Base-by-base conservation (phyloP, 306 rosid species). In the Cercis canadensis region DNA sequence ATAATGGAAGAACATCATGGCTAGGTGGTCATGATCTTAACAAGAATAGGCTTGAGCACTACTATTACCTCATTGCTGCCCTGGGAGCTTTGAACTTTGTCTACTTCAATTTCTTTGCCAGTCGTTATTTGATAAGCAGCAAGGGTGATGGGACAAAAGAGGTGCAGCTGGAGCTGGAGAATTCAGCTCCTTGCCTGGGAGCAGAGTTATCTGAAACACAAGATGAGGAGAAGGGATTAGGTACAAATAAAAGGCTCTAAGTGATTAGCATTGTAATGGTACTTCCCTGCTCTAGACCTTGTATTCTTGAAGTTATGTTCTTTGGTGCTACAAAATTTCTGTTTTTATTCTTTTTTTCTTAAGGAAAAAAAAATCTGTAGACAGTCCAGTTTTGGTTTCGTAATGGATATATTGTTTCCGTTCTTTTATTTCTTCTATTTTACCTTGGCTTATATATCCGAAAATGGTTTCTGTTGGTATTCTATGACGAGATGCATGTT, bases 21-120 rank as follows among this genome's bases (percentile, higher is more conserved):
- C 24, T 90, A 14, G 96, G 88, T 0, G 87, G 88, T 34, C 85
- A 82, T 12, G 96, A 88, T 67, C 83, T 87, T 0, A 92, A 92
- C 75, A 33, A 67, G 9, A 81, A 62, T 37, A 83, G 67, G 74
- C 87, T 90, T 51, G 87, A 92, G 8, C 70, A 62, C 75, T 90
- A 82, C 75, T 90, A 88, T 71, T 87, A 51, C 76, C 8, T 84
- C 15, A 57, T 88, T 52, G 96, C 97, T 24, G 70, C 62, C 2
- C 2, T 90, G 0, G 93, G 76, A 51, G 80, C 33, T 61, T 11
- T 88, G 29, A 90, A 90, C 67, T 78, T 90, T 16, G 33, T 81
- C 7, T 90, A 90, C 56, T 93, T 93, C 71, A 36, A 73, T 40
- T 62, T 88, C 73, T 88, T 80, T 66, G 97, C 87, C 7, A 44